Conservation (phyloP, 768 basidiomycete species). For the Pisolithus marmoratus region DNA sequence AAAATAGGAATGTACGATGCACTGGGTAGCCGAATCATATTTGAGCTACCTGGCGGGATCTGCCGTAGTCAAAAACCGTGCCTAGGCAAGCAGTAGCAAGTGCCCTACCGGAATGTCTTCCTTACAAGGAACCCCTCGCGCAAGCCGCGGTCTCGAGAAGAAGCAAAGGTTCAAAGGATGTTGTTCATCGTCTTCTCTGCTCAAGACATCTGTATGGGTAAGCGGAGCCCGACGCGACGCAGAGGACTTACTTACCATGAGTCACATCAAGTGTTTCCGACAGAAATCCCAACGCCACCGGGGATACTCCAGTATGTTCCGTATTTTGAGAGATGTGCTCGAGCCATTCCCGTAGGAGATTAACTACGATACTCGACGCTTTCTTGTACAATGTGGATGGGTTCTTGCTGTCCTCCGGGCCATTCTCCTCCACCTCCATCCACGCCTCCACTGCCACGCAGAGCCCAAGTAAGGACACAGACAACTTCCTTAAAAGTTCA, state of each 20-base stretch:
- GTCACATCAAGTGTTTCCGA: constrained; percentile 15
- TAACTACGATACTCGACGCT: constrained; percentile 37
- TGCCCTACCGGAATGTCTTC: constrained; percentile 29
- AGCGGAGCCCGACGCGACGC: background rate
- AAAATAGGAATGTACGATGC: constrained; percentile 41
- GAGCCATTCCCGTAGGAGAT: constrained; percentile 37
- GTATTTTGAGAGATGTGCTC: constrained; percentile 13
- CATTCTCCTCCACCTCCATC: constrained; percentile 40
- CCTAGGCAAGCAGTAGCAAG: background rate
- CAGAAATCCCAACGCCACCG: constrained; percentile 19
- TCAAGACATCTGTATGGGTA: constrained; percentile 29
- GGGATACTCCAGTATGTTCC: constrained; percentile 9
- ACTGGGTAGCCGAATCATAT: constrained; percentile 33
- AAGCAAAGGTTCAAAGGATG: constrained; percentile 35
- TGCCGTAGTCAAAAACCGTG: constrained; percentile 16
- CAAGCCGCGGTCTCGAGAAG: constrained; percentile 35
- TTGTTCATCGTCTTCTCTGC: constrained; percentile 25
- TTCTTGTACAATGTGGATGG: constrained; percentile 47
- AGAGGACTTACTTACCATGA: background rate
- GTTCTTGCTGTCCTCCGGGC: constrained; percentile 34
- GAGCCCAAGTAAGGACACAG: constrained; percentile 48
- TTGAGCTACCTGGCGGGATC: constrained; percentile 30
- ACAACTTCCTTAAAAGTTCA: constrained; percentile 42
- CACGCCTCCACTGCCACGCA: constrained; percentile 55
- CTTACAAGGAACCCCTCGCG: constrained; percentile 25